Evolutionary conservation across 192 early-diverging fungal genomes (phyloP).

Genomic region (Entomortierella parvispora): DNA sequence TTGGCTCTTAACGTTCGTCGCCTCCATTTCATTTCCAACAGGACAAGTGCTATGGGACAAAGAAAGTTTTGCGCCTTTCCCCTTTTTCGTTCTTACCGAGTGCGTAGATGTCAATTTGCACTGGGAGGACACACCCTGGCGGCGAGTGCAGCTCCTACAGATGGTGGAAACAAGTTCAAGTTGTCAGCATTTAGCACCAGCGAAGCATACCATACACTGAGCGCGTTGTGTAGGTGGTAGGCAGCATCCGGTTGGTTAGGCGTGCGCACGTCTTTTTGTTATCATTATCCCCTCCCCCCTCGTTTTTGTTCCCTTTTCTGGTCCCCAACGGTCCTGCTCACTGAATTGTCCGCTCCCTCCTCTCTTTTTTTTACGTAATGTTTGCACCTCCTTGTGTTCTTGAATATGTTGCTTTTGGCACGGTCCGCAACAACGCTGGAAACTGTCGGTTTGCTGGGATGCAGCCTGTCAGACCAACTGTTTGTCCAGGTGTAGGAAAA

Average conservation of each 20-base stretch:
- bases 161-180: neutral
- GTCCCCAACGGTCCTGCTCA: neutral
- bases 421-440: too few species aligned
- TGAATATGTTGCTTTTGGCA: neutral
- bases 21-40: neutral
- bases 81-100: slow-evolving; percentile 24
- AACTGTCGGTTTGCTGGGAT: too few species aligned
- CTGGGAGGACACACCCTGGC: slow-evolving; percentile 35
- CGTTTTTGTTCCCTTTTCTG: neutral
- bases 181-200: neutral
- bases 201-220: neutral
- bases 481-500: too few species aligned
- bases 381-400: neutral
- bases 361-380: neutral
- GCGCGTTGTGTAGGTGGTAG: too few species aligned
- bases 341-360: neutral
- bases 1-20: too few species aligned
- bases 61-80: too few species aligned
- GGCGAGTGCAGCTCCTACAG: slow-evolving; percentile 41
- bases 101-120: slow-evolving; percentile 47
- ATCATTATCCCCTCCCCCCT: too few species aligned
- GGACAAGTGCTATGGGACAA: too few species aligned
- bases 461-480: too few species aligned
- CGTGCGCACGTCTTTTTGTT: too few species aligned
- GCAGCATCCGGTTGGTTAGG: too few species aligned